A percentile compares a stretch with the other conserved stretches of the same genome.
Evolutionary conservation across 1,284 basidiomycete genomes (phyloP).

Genomic region (Ustilago sp.): DNA sequence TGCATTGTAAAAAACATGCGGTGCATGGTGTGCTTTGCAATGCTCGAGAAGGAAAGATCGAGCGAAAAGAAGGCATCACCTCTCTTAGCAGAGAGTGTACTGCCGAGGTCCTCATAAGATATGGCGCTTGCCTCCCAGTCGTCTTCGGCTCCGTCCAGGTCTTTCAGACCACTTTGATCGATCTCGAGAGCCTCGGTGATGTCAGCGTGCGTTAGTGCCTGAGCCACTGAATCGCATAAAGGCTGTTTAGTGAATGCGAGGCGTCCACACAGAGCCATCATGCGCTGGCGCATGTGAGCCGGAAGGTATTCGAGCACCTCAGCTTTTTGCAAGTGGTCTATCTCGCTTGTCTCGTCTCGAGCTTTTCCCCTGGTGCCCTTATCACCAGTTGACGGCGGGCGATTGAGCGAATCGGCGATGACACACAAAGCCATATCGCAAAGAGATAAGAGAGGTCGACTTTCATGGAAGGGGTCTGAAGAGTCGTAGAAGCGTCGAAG

Average conservation of each 20-base stretch:
- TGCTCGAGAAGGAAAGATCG: constrained; percentile 40
- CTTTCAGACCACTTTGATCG: not conserved
- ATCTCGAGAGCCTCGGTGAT: not conserved
- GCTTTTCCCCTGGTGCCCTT: not conserved
- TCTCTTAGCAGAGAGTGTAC: not conserved
- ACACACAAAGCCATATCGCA: constrained; percentile 41
- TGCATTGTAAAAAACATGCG: constrained; percentile 10
- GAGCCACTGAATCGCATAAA: constrained; percentile 28
- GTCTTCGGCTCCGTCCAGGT: constrained; percentile 16
- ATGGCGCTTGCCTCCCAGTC: not conserved
- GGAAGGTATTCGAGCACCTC: constrained; percentile 39
- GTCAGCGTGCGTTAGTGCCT: constrained; percentile 12
- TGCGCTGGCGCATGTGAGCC: constrained; percentile 27
- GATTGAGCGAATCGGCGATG: constrained; percentile 34
- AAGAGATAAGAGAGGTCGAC: not conserved
- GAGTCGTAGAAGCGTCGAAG: constrained; percentile 14
- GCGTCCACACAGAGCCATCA: constrained; percentile 34
- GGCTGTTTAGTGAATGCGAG: constrained; percentile 26
- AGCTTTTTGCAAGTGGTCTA: not conserved
- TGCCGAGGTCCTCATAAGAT: not conserved
- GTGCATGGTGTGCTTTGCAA: constrained; percentile 17
- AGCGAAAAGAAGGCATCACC: constrained; percentile 8
- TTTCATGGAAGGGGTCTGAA: not conserved
- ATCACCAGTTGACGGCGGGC: not conserved
- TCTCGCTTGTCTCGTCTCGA: not conserved